These are phyloP conservation scores for Dactylellina parvicollis DNA, from an alignment of 2,329 filamentous ascomycete genomes.

Conservation along the genomic window DNA sequence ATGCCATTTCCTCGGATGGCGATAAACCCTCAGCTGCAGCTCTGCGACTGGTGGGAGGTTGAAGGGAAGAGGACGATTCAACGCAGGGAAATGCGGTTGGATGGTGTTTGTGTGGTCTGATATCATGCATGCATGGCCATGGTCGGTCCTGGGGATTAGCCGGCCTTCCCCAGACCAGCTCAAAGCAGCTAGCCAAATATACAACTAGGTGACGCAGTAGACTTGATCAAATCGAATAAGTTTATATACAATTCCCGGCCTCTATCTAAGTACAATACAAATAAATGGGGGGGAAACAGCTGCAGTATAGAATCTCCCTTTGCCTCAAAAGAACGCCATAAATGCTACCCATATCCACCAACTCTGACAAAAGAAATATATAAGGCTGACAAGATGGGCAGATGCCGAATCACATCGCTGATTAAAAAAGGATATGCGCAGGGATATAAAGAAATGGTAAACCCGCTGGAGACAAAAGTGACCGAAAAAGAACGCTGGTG, in stretches of 20 bases:
- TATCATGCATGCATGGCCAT: constrained; percentile 43
- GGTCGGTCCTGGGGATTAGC: constrained; percentile 12
- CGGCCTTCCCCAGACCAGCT: constrained; percentile 12
- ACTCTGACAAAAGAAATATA: constrained; percentile 40
- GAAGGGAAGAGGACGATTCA: constrained; percentile 15
- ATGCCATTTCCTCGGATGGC: constrained; percentile 33
- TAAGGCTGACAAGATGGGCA: constrained; percentile 5
- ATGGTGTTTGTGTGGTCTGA: constrained; percentile 52
- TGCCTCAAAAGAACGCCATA: constrained; percentile 37
- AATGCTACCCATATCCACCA: constrained; percentile 46
- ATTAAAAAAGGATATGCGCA: constrained; percentile 30
- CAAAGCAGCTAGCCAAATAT: constrained; percentile 23
- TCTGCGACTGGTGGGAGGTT: constrained; percentile 19
- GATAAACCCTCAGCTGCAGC: not conserved
- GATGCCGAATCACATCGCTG: constrained; percentile 3
- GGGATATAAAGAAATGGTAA: constrained; percentile 17
- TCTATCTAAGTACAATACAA: constrained; percentile 44
- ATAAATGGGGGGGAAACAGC: not conserved
- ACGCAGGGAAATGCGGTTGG: constrained; percentile 18
- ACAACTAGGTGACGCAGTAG: too few relatives aligned
- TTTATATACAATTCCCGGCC: constrained; percentile 43
- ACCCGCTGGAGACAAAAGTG: constrained; percentile 17
- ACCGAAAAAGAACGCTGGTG: constrained; percentile 15
- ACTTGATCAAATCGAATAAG: constrained; percentile 11
- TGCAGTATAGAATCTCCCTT: not conserved